Conservation (phyloP, 2,329 filamentous ascomycete species). For the Colletotrichum sp. region DNA sequence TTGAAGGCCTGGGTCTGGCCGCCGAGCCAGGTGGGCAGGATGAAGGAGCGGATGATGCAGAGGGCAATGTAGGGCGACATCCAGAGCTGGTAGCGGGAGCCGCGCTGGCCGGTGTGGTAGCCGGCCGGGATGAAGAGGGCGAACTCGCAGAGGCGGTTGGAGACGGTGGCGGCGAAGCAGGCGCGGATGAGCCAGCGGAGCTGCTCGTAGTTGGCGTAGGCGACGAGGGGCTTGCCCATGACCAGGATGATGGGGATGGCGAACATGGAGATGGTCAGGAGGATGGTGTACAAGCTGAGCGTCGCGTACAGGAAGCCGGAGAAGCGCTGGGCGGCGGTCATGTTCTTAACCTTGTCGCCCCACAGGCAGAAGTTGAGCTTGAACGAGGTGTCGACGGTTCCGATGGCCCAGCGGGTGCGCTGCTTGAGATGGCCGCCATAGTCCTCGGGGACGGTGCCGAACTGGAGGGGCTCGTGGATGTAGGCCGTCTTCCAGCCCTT, state of each 20-base stretch:
- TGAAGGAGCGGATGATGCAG: constrained; percentile 61
- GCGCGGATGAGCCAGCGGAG: constrained; percentile 64
- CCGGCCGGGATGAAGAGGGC: constrained; percentile 64
- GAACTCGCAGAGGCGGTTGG: constrained; percentile 61
- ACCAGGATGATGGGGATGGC: constrained; percentile 64
- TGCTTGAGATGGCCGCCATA: constrained; percentile 61
- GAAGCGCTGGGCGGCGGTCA: constrained; percentile 63
- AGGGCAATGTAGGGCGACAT: constrained; percentile 67
- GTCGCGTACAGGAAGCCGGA: constrained; percentile 63
- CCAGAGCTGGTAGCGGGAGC: constrained; percentile 62
- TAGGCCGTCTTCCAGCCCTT: constrained; percentile 68
- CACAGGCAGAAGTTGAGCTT: constrained; percentile 66
- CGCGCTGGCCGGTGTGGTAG: constrained; percentile 63
- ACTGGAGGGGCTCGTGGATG: constrained; percentile 64
- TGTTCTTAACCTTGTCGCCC: constrained; percentile 55
- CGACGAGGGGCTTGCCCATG: constrained; percentile 61
- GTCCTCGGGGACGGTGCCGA: constrained; percentile 63
- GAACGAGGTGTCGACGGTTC: constrained; percentile 63
- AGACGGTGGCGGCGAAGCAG: constrained; percentile 55
- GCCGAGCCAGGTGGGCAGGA: constrained; percentile 64
- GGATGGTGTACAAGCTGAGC: constrained; percentile 60
- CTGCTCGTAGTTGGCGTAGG: constrained; percentile 56
- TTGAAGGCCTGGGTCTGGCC: constrained; percentile 64
- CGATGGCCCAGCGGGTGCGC: constrained; percentile 60
- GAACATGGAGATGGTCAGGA: constrained; percentile 59